A percentile compares a stretch with the other conserved stretches of the same genome.
These are phyloP conservation scores for Lachnellula occidentalis DNA, from an alignment of 2,329 filamentous ascomycete genomes.

Conservation along the genomic window DNA sequence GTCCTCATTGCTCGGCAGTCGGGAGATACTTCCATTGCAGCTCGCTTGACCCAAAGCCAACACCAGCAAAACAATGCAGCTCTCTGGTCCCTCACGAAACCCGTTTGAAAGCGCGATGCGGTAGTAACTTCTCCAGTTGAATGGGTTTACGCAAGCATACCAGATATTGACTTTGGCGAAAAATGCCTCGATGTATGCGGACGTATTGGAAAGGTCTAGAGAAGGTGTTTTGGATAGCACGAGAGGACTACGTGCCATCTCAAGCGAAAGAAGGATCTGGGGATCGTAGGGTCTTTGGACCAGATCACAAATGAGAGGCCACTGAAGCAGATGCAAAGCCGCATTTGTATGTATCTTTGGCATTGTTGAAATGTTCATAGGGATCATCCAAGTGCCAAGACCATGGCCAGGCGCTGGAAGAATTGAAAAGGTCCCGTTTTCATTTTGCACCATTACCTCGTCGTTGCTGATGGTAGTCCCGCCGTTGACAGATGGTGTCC, in stretches of 20 bases:
- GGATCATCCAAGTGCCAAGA: conserved; percentile 65
- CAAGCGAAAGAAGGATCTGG: conserved; percentile 73
- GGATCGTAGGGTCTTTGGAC: conserved; percentile 74
- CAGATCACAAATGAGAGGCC: conserved; percentile 73
- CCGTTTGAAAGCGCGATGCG: conserved; percentile 68
- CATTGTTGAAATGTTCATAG: conserved; percentile 74
- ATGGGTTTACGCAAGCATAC: conserved; percentile 81
- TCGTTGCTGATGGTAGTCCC: conserved; percentile 56
- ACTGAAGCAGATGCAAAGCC: conserved; percentile 71
- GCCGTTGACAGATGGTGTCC: conserved; percentile 61
- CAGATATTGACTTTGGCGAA: conserved; percentile 78
- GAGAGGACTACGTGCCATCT: conserved; percentile 74
- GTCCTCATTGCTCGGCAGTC: conserved; percentile 61
- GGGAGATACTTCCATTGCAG: conserved; percentile 69
- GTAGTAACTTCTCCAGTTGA: conserved; percentile 73
- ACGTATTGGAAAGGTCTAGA: conserved; percentile 68
- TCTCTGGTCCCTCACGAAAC: conserved; percentile 74
- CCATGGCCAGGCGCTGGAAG: conserved; percentile 61
- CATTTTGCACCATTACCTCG: conserved; percentile 42
- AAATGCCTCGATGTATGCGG: conserved; percentile 71
- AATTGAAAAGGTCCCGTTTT: conserved; percentile 41
- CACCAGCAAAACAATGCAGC: conserved; percentile 75
- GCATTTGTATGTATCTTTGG: conserved; percentile 80
- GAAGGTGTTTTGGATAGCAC: conserved; percentile 58
- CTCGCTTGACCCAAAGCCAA: conserved; percentile 73